Evolutionary conservation across 169 alveolate species (phyloP).

Genomic region (Blepharisma undulans): DNA sequence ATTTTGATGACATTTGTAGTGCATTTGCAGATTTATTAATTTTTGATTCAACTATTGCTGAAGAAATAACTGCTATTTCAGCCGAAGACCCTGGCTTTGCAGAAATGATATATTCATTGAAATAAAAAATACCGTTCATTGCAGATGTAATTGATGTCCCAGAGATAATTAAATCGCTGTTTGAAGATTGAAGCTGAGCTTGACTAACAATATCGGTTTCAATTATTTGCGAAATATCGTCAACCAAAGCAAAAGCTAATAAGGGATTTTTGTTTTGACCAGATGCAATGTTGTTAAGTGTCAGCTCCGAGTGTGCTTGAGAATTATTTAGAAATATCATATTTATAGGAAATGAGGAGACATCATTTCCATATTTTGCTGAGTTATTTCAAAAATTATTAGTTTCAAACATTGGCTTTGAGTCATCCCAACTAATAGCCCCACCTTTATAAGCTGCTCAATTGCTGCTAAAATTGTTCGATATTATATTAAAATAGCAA

Average conservation of each 20-base stretch:
- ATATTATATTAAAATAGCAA: neutral
- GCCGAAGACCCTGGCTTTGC: no score
- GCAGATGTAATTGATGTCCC: no score
- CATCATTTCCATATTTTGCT: slow-evolving; percentile 17
- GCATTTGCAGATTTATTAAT: neutral
- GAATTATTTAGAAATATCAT: neutral
- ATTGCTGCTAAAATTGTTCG: neutral
- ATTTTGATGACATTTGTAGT: neutral
- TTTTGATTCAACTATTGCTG: no score
- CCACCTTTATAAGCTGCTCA: slow-evolving; percentile 2
- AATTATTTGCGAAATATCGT: neutral
- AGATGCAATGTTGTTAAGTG: neutral
- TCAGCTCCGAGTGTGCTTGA: neutral
- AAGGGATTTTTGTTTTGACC: neutral
- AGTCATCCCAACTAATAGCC: neutral
- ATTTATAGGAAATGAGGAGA: slow-evolving; percentile 9
- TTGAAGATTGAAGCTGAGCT: no score
- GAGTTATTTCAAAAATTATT: neutral
- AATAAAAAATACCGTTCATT: no score
- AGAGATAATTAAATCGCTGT: neutral
- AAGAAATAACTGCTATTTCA: no score
- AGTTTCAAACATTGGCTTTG: neutral
- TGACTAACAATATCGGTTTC: neutral
- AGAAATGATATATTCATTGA: no score
- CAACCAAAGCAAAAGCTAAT: neutral